These are phyloP conservation scores for Berberis thunbergii DNA, from an alignment of 164 flowering plant species.

Conservation along the genomic window DNA sequence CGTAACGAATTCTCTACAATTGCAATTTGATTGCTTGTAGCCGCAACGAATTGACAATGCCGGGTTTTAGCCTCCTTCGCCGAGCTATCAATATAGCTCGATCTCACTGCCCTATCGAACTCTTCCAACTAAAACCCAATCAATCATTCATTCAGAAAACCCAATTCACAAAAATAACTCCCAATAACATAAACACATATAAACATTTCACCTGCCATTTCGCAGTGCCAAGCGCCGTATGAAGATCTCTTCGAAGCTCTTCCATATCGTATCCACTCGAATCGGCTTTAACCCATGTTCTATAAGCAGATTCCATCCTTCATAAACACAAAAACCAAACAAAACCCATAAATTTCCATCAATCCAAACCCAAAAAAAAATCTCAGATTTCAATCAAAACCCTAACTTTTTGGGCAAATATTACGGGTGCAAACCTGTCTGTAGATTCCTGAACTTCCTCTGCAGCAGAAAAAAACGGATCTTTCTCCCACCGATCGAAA, in stretches of 20 bases:
- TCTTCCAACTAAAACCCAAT: slow-evolving; percentile 66
- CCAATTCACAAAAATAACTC: neutral
- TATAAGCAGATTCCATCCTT: slow-evolving; percentile 90
- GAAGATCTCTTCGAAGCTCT: slow-evolving; percentile 61
- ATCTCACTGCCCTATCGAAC: slow-evolving; percentile 62
- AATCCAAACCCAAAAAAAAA: neutral
- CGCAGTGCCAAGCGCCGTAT: slow-evolving; percentile 77
- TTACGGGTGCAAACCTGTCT: slow-evolving; percentile 43
- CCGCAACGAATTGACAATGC: slow-evolving; percentile 64
- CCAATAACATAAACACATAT: neutral
- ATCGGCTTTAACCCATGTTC: slow-evolving; percentile 65
- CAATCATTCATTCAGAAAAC: neutral
- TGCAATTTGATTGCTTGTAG: slow-evolving; percentile 46
- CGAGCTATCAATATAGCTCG: slow-evolving; percentile 33
- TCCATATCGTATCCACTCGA: slow-evolving; percentile 34
- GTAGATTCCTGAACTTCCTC: slow-evolving; percentile 94
- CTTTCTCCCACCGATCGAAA: slow-evolving; percentile 90
- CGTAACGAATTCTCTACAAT: slow-evolving; percentile 42
- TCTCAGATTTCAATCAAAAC: neutral
- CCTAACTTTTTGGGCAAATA: neutral
- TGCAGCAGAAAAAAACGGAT: slow-evolving; percentile 83
- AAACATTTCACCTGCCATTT: slow-evolving; percentile 81
- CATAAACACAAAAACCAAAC: slow-evolving; percentile 11
- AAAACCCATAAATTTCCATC: neutral
- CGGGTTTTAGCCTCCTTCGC: slow-evolving; percentile 55